Conservation (phyloP, 78 protist genomes). For the Capsaspora owczarzaki region DNA sequence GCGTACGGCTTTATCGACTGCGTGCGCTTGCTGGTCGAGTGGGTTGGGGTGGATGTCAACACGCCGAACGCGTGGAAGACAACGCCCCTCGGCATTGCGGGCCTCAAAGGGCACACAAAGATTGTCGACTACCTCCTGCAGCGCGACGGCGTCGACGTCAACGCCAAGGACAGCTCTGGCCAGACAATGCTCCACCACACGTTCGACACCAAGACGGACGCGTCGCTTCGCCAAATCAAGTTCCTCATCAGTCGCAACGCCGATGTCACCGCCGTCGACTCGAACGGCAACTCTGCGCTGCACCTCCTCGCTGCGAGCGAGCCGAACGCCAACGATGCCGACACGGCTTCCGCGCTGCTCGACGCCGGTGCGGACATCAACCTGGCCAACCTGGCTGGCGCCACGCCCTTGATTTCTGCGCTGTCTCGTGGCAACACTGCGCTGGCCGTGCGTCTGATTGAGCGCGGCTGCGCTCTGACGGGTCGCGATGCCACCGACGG, state of each 20-base stretch:
- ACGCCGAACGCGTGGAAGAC: conserved; percentile 17
- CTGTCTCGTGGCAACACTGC: not conserved
- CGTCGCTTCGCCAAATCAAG: not conserved
- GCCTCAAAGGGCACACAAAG: conserved; percentile 12
- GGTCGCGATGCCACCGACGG: not conserved
- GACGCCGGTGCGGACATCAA: not conserved
- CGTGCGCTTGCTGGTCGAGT: conserved; percentile 14
- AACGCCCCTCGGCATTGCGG: conserved; percentile 31
- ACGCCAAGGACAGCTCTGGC: conserved; percentile 19
- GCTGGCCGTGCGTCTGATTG: not conserved
- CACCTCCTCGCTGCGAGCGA: not conserved
- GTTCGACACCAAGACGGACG: not conserved
- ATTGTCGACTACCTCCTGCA: conserved; percentile 15
- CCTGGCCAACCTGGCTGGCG: not conserved
- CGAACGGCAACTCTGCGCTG: not conserved
- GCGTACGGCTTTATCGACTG: conserved; percentile 43
- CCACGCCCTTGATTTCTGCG: not conserved
- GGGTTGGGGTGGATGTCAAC: not conserved
- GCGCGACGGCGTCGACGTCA: conserved; percentile 25
- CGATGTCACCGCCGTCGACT: not conserved
- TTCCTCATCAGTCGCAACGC: not conserved
- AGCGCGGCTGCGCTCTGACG: not conserved
- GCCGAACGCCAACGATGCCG: not conserved
- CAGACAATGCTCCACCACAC: conserved; percentile 13
- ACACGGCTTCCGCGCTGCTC: not conserved